Percentiles rank a stretch among this genome's conserved stretches.
phyloP scores from a whole-genome alignment of 768 basidiomycete species.

The Glaciozyma martinii region DNA sequence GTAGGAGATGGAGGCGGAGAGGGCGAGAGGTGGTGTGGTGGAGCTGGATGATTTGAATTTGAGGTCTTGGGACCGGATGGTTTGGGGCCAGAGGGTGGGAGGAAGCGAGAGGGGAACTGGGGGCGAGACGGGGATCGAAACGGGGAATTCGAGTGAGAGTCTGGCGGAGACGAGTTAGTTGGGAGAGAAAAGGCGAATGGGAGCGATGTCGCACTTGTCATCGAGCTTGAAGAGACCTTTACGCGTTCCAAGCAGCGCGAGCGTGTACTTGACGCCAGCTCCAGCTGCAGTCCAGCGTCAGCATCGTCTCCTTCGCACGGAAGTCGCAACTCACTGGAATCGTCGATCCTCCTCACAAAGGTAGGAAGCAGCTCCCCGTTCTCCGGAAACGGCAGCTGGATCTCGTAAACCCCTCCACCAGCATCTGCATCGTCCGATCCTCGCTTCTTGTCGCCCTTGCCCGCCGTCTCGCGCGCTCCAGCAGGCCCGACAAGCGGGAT shows the following conservation, averaged over 20 bases:
- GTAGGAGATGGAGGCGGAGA: not conserved
- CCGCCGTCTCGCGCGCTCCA: not conserved
- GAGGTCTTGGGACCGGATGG: not conserved
- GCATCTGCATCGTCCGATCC: too few relatives aligned
- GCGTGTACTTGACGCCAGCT: conserved; percentile 1
- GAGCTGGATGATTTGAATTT: conserved; percentile 5
- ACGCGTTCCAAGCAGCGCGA: conserved; percentile 7
- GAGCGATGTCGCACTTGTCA: conserved; percentile 4
- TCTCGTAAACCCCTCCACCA: conserved; percentile 12
- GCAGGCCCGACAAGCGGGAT: conserved; percentile 6
- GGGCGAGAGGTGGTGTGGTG: not conserved
- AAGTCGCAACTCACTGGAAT: not conserved
- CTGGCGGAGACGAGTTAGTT: not conserved
- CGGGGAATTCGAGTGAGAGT: conserved; percentile 1
- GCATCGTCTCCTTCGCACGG: not conserved
- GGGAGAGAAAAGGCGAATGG: not conserved
- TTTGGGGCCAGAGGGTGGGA: not conserved
- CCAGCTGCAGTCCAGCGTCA: not conserved
- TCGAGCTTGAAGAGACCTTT: conserved; percentile 12
- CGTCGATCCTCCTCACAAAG: not conserved
- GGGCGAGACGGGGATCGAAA: not conserved
- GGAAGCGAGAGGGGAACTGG: too few relatives aligned
- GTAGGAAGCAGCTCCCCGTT: conserved; percentile 6
- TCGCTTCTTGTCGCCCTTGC: not conserved
- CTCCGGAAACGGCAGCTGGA: not conserved